Evolutionary conservation across 108 stramenopile genomes (phyloP).

Genomic region (Conticribra weissflogii): DNA sequence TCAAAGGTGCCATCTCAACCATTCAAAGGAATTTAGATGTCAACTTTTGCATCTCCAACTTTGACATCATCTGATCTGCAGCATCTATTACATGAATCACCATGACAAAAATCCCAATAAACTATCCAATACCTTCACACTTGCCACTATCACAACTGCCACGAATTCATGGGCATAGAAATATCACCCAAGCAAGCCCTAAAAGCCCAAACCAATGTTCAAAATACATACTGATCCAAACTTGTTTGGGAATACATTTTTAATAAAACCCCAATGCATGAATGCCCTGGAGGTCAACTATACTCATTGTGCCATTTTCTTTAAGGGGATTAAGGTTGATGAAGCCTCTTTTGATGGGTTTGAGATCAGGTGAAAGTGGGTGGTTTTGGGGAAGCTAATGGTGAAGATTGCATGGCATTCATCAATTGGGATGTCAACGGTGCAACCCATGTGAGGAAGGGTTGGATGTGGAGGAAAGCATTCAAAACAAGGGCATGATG

Average conservation of each 20-base stretch:
- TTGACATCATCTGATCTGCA: no score
- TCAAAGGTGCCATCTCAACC: no score
- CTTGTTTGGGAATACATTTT: slow-evolving; percentile 42
- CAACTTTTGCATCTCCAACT: no score
- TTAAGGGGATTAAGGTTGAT: slow-evolving; percentile 79
- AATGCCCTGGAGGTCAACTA: slow-evolving; percentile 76
- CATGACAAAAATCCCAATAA: no score
- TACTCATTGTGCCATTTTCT: slow-evolving; percentile 66
- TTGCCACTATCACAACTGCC: slow-evolving; percentile 32
- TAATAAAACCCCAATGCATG: slow-evolving; percentile 52
- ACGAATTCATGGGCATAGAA: slow-evolving; percentile 73
- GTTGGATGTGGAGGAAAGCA: background rate
- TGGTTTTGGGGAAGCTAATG: background rate
- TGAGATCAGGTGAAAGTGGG: background rate
- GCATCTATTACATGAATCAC: no score
- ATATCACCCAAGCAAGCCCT: slow-evolving; percentile 61
- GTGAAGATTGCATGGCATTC: background rate
- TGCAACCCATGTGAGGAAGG: background rate
- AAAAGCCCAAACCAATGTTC: slow-evolving; percentile 37
- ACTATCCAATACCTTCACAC: background rate
- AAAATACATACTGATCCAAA: slow-evolving; percentile 24
- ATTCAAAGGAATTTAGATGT: no score
- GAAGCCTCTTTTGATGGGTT: slow-evolving; percentile 44
- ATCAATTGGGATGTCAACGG: background rate
- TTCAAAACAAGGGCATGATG: background rate